A percentile compares a stretch with the other conserved stretches of the same genome.
phyloP scores from a whole-genome alignment of 768 basidiomycete genomes.

The Auriscalpium orientale region DNA sequence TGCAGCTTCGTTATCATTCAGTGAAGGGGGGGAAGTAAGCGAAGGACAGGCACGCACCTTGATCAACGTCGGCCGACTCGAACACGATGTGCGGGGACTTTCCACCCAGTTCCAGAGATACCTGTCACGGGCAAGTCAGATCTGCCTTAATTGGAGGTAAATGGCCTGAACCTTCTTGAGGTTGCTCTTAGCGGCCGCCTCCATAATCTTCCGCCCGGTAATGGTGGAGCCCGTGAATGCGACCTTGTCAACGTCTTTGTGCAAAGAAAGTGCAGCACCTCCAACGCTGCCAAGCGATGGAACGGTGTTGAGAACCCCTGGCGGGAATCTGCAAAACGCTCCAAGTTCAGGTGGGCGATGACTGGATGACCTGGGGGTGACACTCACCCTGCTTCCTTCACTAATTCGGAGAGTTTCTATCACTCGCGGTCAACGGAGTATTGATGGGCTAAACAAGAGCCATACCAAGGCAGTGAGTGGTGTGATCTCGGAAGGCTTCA shows the following conservation, averaged over 20 bases:
- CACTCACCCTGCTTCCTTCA: slow-evolving; percentile 74
- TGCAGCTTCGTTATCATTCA: slow-evolving; percentile 43
- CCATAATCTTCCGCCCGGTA: slow-evolving; percentile 86
- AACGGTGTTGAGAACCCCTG: slow-evolving; percentile 86
- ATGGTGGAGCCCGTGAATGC: slow-evolving; percentile 92
- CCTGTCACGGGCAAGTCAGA: slow-evolving; percentile 28
- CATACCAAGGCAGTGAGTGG: slow-evolving; percentile 75
- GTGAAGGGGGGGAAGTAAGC: not conserved
- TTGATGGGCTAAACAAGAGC: slow-evolving; percentile 3
- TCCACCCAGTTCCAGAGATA: slow-evolving; percentile 91
- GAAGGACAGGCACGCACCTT: slow-evolving; percentile 40
- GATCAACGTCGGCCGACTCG: slow-evolving; percentile 84
- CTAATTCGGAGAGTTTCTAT: slow-evolving; percentile 76
- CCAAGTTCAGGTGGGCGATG: slow-evolving; percentile 5
- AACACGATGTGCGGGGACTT: slow-evolving; percentile 89
- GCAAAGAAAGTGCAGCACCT: slow-evolving; percentile 77
- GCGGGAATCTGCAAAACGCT: slow-evolving; percentile 56
- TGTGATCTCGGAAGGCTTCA: slow-evolving; percentile 90
- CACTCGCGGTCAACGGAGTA: slow-evolving; percentile 5
- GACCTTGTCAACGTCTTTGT: slow-evolving; percentile 86
- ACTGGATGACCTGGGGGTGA: not conserved
- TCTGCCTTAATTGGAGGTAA: not conserved
- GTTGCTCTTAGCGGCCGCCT: slow-evolving; percentile 88
- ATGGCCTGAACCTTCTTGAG: slow-evolving; percentile 67
- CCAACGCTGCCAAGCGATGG: slow-evolving; percentile 77